A percentile compares a stretch with the other conserved stretches of the same genome.
These are phyloP conservation scores for Pseudocercospora cruenta DNA, from an alignment of 2,329 filamentous ascomycete species.

Conservation along the genomic window DNA sequence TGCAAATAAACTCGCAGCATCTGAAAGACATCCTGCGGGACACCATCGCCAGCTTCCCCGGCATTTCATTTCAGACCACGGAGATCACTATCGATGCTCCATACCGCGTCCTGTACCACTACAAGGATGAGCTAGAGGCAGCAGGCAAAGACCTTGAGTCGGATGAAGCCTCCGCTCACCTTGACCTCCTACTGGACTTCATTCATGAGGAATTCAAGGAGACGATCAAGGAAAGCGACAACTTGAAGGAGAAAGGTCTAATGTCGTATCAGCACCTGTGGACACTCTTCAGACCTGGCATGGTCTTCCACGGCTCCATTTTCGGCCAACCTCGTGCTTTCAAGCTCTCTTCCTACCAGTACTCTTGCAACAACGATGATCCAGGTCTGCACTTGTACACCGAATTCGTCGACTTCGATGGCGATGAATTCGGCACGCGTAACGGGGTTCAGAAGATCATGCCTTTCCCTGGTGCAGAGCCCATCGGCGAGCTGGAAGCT, in stretches of 20 bases:
- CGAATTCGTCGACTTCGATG: slow-evolving; percentile 42
- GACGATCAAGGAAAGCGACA: slow-evolving; percentile 37
- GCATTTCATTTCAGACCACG: slow-evolving; percentile 37
- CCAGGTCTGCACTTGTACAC: slow-evolving; percentile 35
- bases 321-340: slow-evolving; percentile 39
- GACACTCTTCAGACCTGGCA: slow-evolving; percentile 48
- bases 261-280: slow-evolving; percentile 47
- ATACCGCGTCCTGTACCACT: slow-evolving; percentile 36
- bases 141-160: slow-evolving; percentile 27
- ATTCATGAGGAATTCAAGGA: slow-evolving; percentile 34
- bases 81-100: slow-evolving; percentile 35
- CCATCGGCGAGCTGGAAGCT: slow-evolving; percentile 32
- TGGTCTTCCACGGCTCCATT: slow-evolving; percentile 33
- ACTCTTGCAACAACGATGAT: slow-evolving; percentile 23
- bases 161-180: slow-evolving; percentile 38
- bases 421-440: slow-evolving; percentile 34
- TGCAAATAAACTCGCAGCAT: slow-evolving; percentile 37
- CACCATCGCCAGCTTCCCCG: slow-evolving; percentile 32
- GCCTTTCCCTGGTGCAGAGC: slow-evolving; percentile 29
- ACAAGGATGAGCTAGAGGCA: slow-evolving; percentile 33
- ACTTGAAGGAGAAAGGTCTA: slow-evolving; percentile 34
- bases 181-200: slow-evolving; percentile 39
- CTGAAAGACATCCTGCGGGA: slow-evolving; percentile 36
- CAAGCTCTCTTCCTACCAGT: slow-evolving; percentile 35
- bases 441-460: slow-evolving; percentile 18